Conservation (phyloP, 2,329 filamentous ascomycete species). For the Clathrospora elynae region DNA sequence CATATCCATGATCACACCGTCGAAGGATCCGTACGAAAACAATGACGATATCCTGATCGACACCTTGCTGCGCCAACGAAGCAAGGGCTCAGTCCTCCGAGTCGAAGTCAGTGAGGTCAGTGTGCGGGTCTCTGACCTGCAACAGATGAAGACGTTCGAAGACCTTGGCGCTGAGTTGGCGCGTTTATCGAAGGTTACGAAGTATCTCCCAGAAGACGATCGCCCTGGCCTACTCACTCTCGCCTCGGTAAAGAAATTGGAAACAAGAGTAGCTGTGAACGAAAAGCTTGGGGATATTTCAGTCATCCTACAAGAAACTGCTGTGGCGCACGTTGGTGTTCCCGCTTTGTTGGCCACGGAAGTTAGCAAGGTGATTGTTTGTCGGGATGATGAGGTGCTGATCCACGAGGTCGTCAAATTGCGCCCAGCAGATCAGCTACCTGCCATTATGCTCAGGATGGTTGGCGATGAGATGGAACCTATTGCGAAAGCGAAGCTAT, state of each 20-base stretch:
- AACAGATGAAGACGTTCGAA: conserved; percentile 70
- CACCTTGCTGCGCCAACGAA: conserved; percentile 81
- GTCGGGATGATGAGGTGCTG: conserved; percentile 74
- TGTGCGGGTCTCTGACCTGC: conserved; percentile 65
- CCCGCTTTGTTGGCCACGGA: conserved; percentile 83
- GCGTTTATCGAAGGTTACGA: conserved; percentile 83
- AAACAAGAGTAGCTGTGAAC: conserved; percentile 67
- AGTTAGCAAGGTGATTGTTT: conserved; percentile 65
- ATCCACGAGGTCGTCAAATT: conserved; percentile 64
- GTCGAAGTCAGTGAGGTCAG: conserved; percentile 69
- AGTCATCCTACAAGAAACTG: conserved; percentile 29
- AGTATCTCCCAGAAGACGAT: conserved; percentile 95
- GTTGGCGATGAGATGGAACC: conserved; percentile 95
- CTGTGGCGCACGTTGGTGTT: conserved; percentile 70
- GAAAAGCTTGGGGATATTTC: conserved; percentile 69
- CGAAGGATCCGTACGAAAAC: conserved; percentile 84
- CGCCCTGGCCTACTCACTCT: conserved; percentile 85
- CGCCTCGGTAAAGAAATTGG: conserved; percentile 66
- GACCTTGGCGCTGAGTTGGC: conserved; percentile 77
- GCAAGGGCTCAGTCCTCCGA: conserved; percentile 82
- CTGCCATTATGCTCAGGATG: conserved; percentile 84
- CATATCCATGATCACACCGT: conserved; percentile 85
- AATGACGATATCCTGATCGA: conserved; percentile 96
- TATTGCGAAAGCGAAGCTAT: conserved; percentile 83
- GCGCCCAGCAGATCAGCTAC: conserved; percentile 51